Evolutionary conservation across 2,329 filamentous ascomycete species (phyloP).

Genomic region (Botrytis elliptica): DNA sequence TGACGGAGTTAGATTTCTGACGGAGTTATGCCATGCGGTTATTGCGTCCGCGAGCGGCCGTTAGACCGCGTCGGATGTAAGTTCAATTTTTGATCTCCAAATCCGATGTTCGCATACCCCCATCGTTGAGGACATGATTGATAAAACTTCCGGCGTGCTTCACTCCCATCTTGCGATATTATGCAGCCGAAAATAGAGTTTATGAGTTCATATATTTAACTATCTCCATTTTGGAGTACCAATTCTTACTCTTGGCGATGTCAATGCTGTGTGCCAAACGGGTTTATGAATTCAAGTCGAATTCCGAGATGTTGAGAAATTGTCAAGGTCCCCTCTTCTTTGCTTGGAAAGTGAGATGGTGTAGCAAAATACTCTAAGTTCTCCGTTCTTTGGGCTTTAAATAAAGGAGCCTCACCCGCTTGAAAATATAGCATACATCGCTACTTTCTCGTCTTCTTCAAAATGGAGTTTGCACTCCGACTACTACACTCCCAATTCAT

Average conservation of each 20-base stretch:
- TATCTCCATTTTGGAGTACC: background rate
- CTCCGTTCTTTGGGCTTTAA: background rate
- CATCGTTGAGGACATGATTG: background rate
- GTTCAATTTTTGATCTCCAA: background rate
- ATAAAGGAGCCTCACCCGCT: background rate
- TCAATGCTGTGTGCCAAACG: conserved; percentile 11
- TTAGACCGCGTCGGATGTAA: background rate
- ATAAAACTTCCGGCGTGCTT: background rate
- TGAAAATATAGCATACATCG: background rate
- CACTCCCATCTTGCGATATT: background rate
- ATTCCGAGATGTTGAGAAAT: conserved; percentile 29
- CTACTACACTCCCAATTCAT: background rate
- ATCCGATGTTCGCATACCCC: background rate
- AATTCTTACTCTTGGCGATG: background rate
- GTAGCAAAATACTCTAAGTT: background rate
- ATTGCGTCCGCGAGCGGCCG: background rate
- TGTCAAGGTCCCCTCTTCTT: background rate
- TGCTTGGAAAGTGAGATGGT: background rate
- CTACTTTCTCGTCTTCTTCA: background rate
- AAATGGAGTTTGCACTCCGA: background rate
- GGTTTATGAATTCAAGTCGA: conserved; percentile 45
- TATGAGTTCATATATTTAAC: too few species aligned
- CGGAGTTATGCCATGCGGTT: background rate
- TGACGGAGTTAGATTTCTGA: background rate
- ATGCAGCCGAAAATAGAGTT: too few species aligned